Percentiles rank a stretch among this genome's conserved stretches.
These are phyloP conservation scores for Cladosporium phlei DNA, from an alignment of 2,329 filamentous ascomycete species.

Conservation along the genomic window DNA sequence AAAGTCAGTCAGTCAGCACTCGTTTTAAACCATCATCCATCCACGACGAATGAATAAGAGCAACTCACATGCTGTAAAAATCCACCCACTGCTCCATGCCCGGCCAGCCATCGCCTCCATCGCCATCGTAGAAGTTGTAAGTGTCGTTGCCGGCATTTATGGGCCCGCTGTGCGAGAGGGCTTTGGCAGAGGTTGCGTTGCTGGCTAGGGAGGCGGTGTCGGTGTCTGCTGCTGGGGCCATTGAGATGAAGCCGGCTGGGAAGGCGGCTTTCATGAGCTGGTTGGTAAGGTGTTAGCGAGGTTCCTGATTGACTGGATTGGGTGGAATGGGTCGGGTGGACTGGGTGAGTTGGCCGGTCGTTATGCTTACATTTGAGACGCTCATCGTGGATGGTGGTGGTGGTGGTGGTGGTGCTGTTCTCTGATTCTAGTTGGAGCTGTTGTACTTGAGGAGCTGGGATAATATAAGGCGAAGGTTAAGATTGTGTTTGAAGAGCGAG, in stretches of 20 bases:
- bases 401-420: too few species aligned
- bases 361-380: constrained; percentile 1
- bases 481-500: too few species aligned
- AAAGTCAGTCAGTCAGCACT: too few species aligned
- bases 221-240: not conserved
- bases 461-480: too few species aligned
- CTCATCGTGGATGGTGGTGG: not conserved
- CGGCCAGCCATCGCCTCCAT: constrained; percentile 38
- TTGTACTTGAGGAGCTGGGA: too few species aligned
- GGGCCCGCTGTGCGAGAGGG: not conserved
- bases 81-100: constrained; percentile 30
- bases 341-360: not conserved
- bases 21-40: not conserved
- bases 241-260: constrained; percentile 10
- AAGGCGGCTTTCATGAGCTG: constrained; percentile 13
- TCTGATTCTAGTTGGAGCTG: too few species aligned
- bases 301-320: too few species aligned
- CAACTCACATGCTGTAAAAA: constrained; percentile 32
- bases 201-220: not conserved
- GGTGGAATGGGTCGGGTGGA: too few species aligned
- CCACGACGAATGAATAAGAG: not conserved
- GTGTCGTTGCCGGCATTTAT: constrained; percentile 9
- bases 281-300: too few species aligned
- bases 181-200: not conserved
- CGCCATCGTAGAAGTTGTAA: constrained; percentile 31